A percentile compares a stretch with the other conserved stretches of the same genome.
Conservation (phyloP, 2,329 filamentous ascomycete species). For the Microcyclospora tardicrescens region DNA sequence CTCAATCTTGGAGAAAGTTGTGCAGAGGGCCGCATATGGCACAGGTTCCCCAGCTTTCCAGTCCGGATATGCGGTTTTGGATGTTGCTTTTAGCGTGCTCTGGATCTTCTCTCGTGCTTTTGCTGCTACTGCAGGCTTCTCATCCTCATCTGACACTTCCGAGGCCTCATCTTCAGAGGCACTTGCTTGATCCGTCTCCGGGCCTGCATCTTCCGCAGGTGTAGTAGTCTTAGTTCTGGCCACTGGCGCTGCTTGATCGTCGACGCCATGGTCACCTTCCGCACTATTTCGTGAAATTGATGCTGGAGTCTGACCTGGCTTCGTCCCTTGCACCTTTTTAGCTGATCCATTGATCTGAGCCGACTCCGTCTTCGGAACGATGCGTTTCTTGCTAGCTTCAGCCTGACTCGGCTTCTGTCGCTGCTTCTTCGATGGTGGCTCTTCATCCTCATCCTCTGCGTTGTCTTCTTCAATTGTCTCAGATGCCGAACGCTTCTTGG, state of each 20-base stretch:
- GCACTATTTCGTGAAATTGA: not conserved
- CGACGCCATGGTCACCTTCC: conserved; percentile 4
- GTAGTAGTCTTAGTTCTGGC: conserved; percentile 4
- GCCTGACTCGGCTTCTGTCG: conserved; percentile 13
- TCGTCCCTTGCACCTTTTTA: not conserved
- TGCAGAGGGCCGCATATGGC: conserved; percentile 87
- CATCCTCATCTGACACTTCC: conserved; percentile 44
- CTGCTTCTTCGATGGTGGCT: conserved; percentile 25
- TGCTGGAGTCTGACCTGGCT: not conserved
- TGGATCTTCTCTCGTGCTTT: conserved; percentile 74
- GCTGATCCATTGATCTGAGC: not conserved
- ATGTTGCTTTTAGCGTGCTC: conserved; percentile 53
- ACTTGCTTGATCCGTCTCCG: conserved; percentile 27
- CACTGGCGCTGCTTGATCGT: not conserved
- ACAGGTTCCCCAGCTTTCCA: conserved; percentile 84
- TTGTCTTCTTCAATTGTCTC: conserved; percentile 13
- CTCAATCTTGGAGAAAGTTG: conserved; percentile 87
- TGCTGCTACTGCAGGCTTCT: conserved; percentile 57
- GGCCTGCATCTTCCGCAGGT: conserved; percentile 5
- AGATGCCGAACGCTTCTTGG: conserved; percentile 19
- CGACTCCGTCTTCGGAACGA: conserved; percentile 9
- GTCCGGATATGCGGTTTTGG: conserved; percentile 80
- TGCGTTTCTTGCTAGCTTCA: conserved; percentile 15
- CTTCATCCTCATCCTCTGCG: conserved; percentile 13
- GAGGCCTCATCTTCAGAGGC: conserved; percentile 34